Conservation (phyloP, 2,329 filamentous ascomycete genomes). For the Scleromitrula shiraiana region DNA sequence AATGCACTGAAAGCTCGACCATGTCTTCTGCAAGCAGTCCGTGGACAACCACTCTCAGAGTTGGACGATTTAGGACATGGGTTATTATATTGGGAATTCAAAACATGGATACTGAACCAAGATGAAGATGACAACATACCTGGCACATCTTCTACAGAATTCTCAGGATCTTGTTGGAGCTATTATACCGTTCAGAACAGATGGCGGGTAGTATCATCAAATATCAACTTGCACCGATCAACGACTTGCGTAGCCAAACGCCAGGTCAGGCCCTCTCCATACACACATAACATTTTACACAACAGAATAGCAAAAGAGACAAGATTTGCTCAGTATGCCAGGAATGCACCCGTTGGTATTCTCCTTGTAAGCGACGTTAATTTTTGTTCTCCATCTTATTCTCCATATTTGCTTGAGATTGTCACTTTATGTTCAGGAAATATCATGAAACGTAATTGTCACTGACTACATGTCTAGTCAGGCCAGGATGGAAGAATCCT, state of each 20-base stretch:
- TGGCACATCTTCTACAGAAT: background rate
- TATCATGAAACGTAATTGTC: too few species aligned
- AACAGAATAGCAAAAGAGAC: too few species aligned
- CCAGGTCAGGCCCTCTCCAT: too few species aligned
- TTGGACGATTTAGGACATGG: background rate
- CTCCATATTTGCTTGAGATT: too few species aligned
- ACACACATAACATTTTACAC: too few species aligned
- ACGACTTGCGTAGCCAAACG: too few species aligned
- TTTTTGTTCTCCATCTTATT: too few species aligned
- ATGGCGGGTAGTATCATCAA: background rate
- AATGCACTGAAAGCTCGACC: background rate
- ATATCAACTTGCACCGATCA: too few species aligned
- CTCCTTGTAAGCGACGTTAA: background rate
- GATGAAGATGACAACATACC: background rate
- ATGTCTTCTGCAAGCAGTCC: background rate
- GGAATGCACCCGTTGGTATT: background rate
- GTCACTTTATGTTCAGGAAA: too few species aligned
- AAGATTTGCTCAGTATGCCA: background rate
- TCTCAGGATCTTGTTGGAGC: background rate
- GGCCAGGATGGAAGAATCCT: background rate
- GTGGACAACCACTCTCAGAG: background rate
- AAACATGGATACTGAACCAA: background rate
- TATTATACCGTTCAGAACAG: background rate
- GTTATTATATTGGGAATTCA: background rate
- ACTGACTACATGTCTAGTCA: too few species aligned